phyloP scores from a whole-genome alignment of 495 filamentous ascomycete species.

The Podospora fimiseda region DNA sequence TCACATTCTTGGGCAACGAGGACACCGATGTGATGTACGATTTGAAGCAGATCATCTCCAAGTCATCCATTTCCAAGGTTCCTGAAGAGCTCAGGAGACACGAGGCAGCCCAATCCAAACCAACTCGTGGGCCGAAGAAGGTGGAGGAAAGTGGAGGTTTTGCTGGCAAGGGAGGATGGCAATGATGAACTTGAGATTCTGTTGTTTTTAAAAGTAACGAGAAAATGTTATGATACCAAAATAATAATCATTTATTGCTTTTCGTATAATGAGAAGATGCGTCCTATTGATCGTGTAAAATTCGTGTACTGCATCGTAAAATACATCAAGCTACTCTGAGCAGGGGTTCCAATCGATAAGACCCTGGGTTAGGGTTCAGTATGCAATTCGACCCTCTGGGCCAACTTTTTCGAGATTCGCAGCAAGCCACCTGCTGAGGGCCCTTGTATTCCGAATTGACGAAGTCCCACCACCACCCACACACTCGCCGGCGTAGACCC shows the following conservation, averaged over 20 bases:
- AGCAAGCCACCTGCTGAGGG: not conserved
- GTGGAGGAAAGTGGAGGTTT: slow-evolving; percentile 25
- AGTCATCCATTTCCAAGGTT: slow-evolving; percentile 81
- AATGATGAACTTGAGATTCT: not conserved
- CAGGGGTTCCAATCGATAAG: not conserved
- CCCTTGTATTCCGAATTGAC: not conserved
- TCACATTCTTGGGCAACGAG: slow-evolving; percentile 93
- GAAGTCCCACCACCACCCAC: not conserved
- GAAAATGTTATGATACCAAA: not conserved
- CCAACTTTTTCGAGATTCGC: slow-evolving; percentile 4
- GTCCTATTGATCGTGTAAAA: too few relatives aligned
- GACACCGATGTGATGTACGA: slow-evolving; percentile 94
- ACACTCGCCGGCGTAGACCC: slow-evolving; percentile 1
- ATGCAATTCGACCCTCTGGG: not conserved
- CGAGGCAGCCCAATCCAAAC: slow-evolving; percentile 84
- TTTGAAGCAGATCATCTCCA: slow-evolving; percentile 90
- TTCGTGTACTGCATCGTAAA: too few relatives aligned
- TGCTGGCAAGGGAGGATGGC: slow-evolving; percentile 24
- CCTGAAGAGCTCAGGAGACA: slow-evolving; percentile 92
- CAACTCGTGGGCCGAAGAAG: slow-evolving; percentile 31
- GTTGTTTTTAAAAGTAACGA: not conserved
- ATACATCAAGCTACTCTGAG: too few relatives aligned
- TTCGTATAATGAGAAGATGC: too few relatives aligned
- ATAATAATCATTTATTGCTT: too few relatives aligned
- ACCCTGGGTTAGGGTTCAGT: slow-evolving; percentile 1